Percentiles rank a stretch among this genome's conserved stretches.
Evolutionary conservation across 192 early-diverging fungal species (phyloP).

Genomic region (Backusella australiensis): DNA sequence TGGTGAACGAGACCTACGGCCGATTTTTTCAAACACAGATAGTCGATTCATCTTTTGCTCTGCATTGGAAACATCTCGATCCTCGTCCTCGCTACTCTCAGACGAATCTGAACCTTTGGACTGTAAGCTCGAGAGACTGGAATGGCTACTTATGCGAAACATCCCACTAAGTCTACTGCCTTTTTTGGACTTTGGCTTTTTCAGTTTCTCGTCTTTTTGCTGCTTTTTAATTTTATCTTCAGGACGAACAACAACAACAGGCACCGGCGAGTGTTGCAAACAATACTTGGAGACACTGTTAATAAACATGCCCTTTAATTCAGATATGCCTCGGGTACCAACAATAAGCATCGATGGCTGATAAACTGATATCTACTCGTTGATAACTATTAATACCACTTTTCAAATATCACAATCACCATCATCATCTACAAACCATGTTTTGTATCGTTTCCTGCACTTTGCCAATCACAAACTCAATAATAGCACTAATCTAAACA

Average conservation of each 20-base stretch:
- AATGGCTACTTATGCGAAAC: slow-evolving; percentile 15
- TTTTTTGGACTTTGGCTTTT: slow-evolving; percentile 15
- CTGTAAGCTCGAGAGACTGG: not conserved
- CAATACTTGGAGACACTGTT: slow-evolving; percentile 69
- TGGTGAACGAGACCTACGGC: slow-evolving; percentile 18
- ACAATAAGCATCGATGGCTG: slow-evolving; percentile 69
- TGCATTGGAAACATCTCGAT: not conserved
- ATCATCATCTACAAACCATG: slow-evolving; percentile 39
- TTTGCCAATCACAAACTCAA: slow-evolving; percentile 52
- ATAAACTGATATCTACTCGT: slow-evolving; percentile 51
- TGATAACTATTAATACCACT: not conserved
- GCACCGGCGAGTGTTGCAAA: slow-evolving; percentile 63
- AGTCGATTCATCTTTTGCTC: slow-evolving; percentile 18
- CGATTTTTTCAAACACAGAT: slow-evolving; percentile 22
- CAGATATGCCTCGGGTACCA: slow-evolving; percentile 66
- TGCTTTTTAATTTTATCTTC: slow-evolving; percentile 42
- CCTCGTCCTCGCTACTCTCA: slow-evolving; percentile 9
- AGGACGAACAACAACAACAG: slow-evolving; percentile 65
- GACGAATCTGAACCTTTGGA: not conserved
- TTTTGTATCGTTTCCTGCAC: slow-evolving; percentile 54
- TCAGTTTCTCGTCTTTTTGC: slow-evolving; percentile 14
- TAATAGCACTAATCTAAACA: slow-evolving; percentile 48
- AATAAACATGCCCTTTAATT: slow-evolving; percentile 63
- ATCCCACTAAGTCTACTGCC: slow-evolving; percentile 21
- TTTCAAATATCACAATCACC: not conserved